Evolutionary conservation across 176 grass and related monocot genomes (phyloP).

Genomic region (Hordeum marinum): DNA sequence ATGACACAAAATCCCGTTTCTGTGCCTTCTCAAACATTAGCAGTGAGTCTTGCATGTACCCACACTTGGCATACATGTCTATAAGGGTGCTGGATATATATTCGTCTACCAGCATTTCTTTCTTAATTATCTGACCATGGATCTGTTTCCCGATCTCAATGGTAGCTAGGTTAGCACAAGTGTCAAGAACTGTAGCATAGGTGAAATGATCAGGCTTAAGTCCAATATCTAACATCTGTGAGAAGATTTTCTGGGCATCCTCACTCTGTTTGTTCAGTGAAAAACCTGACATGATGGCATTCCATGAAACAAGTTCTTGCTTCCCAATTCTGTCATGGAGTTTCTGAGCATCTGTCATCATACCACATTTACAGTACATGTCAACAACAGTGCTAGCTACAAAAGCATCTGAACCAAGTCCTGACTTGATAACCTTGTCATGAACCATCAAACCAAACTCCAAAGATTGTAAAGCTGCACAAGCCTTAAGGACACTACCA

Average conservation of each 20-base stretch:
- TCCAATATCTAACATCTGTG: slow-evolving; percentile 57
- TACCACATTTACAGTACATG: slow-evolving; percentile 88
- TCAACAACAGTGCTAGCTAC: slow-evolving; percentile 69
- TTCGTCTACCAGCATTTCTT: slow-evolving; percentile 66
- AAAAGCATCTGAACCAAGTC: slow-evolving; percentile 67
- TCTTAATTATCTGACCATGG: slow-evolving; percentile 74
- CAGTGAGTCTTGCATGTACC: slow-evolving; percentile 57
- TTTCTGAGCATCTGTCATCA: slow-evolving; percentile 66
- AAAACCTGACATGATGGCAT: slow-evolving; percentile 87
- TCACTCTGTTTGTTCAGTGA: slow-evolving; percentile 75
- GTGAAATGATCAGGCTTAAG: slow-evolving; percentile 68
- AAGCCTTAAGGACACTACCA: slow-evolving; percentile 85
- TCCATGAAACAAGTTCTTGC: slow-evolving; percentile 65
- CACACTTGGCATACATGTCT: slow-evolving; percentile 91
- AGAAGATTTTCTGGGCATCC: slow-evolving; percentile 70
- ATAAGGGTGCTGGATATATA: slow-evolving; percentile 78
- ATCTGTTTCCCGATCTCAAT: slow-evolving; percentile 76
- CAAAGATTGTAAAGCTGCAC: slow-evolving; percentile 67
- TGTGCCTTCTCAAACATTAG: slow-evolving; percentile 54
- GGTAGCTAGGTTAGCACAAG: slow-evolving; percentile 74
- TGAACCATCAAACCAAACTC: slow-evolving; percentile 69
- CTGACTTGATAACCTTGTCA: slow-evolving; percentile 79
- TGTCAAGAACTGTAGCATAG: slow-evolving; percentile 73
- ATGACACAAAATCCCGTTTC: slow-evolving; percentile 68
- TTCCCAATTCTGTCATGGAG: slow-evolving; percentile 69